These are phyloP conservation scores for Jamesozyma piceae DNA, from an alignment of 805 yeast species.

Conservation along the genomic window DNA sequence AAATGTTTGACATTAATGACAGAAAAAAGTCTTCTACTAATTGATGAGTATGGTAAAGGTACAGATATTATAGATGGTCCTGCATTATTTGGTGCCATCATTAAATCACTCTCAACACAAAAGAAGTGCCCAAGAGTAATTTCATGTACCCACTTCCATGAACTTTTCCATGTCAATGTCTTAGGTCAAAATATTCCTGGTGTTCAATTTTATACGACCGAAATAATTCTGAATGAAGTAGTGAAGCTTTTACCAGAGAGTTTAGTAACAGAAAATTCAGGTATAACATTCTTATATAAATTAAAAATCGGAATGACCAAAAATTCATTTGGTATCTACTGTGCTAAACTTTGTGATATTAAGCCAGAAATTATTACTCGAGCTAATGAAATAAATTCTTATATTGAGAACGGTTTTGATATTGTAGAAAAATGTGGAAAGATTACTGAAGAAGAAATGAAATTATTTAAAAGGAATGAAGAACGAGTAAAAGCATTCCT, in stretches of 20 bases:
- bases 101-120: conserved; percentile 19
- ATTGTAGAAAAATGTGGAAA: conserved; percentile 13
- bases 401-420: conserved; percentile 14
- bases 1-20: conserved; percentile 36
- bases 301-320: conserved; percentile 28
- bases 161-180: conserved; percentile 27
- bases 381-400: conserved; percentile 24
- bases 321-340: conserved; percentile 33
- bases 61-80: conserved; percentile 41
- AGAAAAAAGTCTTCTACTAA: conserved; percentile 34
- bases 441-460: conserved; percentile 13
- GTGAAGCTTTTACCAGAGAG: too few relatives aligned
- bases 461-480: conserved; percentile 11
- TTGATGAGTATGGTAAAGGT: conserved; percentile 50
- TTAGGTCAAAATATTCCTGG: conserved; percentile 13
- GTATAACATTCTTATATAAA: conserved; percentile 30
- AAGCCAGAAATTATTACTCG: conserved; percentile 24
- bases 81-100: conserved; percentile 34
- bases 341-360: conserved; percentile 36
- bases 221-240: conserved; percentile 18
- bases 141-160: conserved; percentile 39
- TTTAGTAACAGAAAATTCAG: conserved; percentile 3
- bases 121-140: conserved; percentile 25
- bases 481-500: conserved; percentile 20
- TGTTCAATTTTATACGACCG: conserved; percentile 31